A percentile compares a stretch with the other conserved stretches of the same genome.
These are phyloP conservation scores for Recurvomyces mirabilis DNA, from an alignment of 495 filamentous ascomycete species.

Conservation along the genomic window DNA sequence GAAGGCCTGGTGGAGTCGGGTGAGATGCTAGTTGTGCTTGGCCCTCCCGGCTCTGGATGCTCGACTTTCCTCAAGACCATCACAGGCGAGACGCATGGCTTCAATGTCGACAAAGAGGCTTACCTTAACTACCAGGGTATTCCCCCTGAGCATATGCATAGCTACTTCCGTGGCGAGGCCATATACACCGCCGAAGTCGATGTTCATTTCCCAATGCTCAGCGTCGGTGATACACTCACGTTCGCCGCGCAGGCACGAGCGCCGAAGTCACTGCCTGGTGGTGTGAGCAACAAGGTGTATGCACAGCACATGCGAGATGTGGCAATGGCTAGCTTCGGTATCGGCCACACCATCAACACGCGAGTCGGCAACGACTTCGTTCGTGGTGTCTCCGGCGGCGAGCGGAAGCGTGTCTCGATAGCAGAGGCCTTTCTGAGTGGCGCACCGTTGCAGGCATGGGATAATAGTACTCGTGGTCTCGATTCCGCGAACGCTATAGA, in stretches of 20 bases:
- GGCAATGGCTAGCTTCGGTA: conserved; percentile 36
- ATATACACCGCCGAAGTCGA: conserved; percentile 38
- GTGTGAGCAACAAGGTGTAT: conserved; percentile 21
- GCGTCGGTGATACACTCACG: conserved; percentile 30
- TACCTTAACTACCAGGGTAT: conserved; percentile 35
- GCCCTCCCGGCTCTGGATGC: conserved; percentile 58
- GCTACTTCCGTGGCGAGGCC: conserved; percentile 34
- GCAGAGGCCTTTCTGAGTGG: conserved; percentile 30
- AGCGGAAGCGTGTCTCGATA: conserved; percentile 35
- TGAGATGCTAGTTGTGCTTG: conserved; percentile 73
- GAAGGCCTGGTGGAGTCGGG: conserved; percentile 62
- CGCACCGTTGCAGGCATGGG: conserved; percentile 34
- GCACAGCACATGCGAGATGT: conserved; percentile 32
- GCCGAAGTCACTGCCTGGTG: conserved; percentile 30
- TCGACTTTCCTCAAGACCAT: conserved; percentile 66
- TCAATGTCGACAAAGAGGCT: conserved; percentile 31
- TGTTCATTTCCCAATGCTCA: conserved; percentile 34
- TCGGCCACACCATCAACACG: conserved; percentile 34
- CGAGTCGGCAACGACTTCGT: conserved; percentile 35
- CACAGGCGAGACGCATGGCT: conserved; percentile 51
- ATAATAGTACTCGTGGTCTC: conserved; percentile 35
- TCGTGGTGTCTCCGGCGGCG: conserved; percentile 32
- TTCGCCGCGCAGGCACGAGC: conserved; percentile 33
- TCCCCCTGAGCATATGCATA: conserved; percentile 31
- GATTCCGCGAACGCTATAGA: conserved; percentile 36